Conservation (phyloP, 2,329 filamentous ascomycete species). For the Colletotrichum sp. region DNA sequence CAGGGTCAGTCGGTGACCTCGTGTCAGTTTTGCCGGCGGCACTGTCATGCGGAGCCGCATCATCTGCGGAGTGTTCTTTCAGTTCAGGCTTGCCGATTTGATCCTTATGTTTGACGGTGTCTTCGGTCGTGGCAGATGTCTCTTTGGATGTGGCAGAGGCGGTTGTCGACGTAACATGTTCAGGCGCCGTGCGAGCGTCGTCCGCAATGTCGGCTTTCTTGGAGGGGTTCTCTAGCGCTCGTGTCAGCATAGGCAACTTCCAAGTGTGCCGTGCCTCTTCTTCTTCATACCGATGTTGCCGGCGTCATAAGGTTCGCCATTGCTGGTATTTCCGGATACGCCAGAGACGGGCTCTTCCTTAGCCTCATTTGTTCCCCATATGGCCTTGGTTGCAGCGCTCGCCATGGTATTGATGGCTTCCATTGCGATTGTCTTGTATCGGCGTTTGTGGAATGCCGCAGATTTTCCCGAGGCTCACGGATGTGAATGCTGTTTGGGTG, state of each 20-base stretch:
- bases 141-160: background rate
- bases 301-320: slow-evolving; percentile 77
- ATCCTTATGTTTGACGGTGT: background rate
- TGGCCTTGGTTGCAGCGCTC: slow-evolving; percentile 42
- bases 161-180: background rate
- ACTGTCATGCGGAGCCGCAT: slow-evolving; percentile 22
- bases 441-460: background rate
- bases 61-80: slow-evolving; percentile 23
- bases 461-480: background rate
- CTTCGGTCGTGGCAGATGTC: background rate
- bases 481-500: background rate
- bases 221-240: background rate
- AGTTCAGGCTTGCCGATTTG: slow-evolving; percentile 27
- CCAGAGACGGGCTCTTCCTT: slow-evolving; percentile 74
- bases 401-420: slow-evolving; percentile 66
- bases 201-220: background rate
- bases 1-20: slow-evolving; percentile 39
- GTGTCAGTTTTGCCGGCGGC: slow-evolving; percentile 41
- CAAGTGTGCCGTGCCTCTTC: background rate
- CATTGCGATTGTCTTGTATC: slow-evolving; percentile 46
- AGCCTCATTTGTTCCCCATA: slow-evolving; percentile 47
- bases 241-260: background rate
- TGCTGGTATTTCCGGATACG: slow-evolving; percentile 67
- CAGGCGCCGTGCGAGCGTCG: background rate
- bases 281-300: slow-evolving; percentile 67